A percentile compares a stretch with the other conserved stretches of the same genome.
These are phyloP conservation scores for Scedosporium apiospermum DNA, from an alignment of 2,329 filamentous ascomycete species.

Conservation along the genomic window DNA sequence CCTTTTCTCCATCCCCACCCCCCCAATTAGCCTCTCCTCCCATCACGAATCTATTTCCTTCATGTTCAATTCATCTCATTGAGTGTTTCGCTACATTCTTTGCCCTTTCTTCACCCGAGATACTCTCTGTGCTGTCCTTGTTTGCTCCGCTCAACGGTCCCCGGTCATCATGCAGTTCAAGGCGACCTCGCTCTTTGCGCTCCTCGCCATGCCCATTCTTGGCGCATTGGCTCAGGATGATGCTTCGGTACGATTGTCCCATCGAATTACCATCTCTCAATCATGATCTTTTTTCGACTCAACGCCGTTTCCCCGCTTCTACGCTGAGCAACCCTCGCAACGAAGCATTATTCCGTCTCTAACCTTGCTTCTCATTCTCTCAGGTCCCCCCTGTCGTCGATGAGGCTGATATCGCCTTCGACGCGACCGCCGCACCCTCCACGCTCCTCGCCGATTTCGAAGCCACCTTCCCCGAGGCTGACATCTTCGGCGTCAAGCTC, in stretches of 20 bases:
- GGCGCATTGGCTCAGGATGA: slow-evolving; percentile 46
- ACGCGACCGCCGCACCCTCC: slow-evolving; percentile 11
- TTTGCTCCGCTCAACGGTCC: neutral
- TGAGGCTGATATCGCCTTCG: slow-evolving; percentile 8
- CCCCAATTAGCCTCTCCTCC: neutral
- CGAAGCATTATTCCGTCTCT: neutral
- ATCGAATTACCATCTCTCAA: slow-evolving; percentile 5
- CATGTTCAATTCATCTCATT: neutral
- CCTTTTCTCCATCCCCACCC: neutral
- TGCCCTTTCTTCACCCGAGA: neutral
- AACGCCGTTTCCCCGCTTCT: neutral
- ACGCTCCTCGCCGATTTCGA: slow-evolving; percentile 53
- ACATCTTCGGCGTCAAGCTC: slow-evolving; percentile 91
- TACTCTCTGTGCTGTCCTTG: neutral
- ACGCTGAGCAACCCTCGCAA: neutral
- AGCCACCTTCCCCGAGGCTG: slow-evolving; percentile 56
- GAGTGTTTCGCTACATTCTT: neutral
- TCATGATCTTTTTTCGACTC: neutral
- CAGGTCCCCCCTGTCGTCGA: slow-evolving; percentile 5
- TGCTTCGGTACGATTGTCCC: slow-evolving; percentile 33
- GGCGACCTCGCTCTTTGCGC: slow-evolving; percentile 55
- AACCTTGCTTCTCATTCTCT: neutral
- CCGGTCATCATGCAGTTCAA: slow-evolving; percentile 59
- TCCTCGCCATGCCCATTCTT: slow-evolving; percentile 61
- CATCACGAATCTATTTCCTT: neutral